Evolutionary conservation across 2,329 filamentous ascomycete genomes (phyloP).

Genomic region (Tolypocladium tropicale): DNA sequence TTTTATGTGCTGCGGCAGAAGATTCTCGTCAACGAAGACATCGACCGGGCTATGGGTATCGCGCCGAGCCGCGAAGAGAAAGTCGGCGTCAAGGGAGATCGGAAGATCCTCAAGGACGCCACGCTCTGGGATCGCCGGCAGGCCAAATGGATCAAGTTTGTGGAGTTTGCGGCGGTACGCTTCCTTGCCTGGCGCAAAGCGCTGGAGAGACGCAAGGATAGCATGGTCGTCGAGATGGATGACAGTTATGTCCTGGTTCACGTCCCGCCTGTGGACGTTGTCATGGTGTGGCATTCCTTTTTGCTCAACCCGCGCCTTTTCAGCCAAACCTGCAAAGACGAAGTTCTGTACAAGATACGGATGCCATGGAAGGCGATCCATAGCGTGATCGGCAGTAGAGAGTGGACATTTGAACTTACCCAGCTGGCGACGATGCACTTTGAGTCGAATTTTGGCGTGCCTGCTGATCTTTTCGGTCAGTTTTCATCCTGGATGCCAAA

Average conservation of each 20-base stretch:
- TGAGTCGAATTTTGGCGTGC: neutral
- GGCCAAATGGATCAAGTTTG: slow-evolving; percentile 14
- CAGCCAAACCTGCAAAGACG: slow-evolving; percentile 3
- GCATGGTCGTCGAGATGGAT: neutral
- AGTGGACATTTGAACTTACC: slow-evolving; percentile 7
- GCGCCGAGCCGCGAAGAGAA: slow-evolving; percentile 7
- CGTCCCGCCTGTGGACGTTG: slow-evolving; percentile 18
- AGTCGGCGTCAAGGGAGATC: slow-evolving; percentile 7
- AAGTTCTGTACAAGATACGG: slow-evolving; percentile 6
- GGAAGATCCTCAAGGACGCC: slow-evolving; percentile 10
- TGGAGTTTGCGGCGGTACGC: slow-evolving; percentile 15
- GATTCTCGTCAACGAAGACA: slow-evolving; percentile 8
- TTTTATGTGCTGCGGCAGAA: slow-evolving; percentile 40
- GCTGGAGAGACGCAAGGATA: neutral
- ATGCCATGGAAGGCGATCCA: slow-evolving; percentile 12
- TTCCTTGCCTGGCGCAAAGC: slow-evolving; percentile 14
- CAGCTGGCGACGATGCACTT: neutral
- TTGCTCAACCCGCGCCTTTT: slow-evolving; percentile 21
- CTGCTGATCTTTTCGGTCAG: slow-evolving; percentile 3
- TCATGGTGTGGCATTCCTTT: slow-evolving; percentile 27
- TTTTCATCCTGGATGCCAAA: slow-evolving; percentile 5
- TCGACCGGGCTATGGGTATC: slow-evolving; percentile 11
- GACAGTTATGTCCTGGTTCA: neutral
- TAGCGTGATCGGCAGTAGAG: slow-evolving; percentile 4
- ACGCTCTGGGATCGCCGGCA: slow-evolving; percentile 10